A percentile compares a stretch with the other conserved stretches of the same genome.
These are phyloP conservation scores for Talaromyces liani DNA, from an alignment of 495 filamentous ascomycete genomes.

Conservation along the genomic window DNA sequence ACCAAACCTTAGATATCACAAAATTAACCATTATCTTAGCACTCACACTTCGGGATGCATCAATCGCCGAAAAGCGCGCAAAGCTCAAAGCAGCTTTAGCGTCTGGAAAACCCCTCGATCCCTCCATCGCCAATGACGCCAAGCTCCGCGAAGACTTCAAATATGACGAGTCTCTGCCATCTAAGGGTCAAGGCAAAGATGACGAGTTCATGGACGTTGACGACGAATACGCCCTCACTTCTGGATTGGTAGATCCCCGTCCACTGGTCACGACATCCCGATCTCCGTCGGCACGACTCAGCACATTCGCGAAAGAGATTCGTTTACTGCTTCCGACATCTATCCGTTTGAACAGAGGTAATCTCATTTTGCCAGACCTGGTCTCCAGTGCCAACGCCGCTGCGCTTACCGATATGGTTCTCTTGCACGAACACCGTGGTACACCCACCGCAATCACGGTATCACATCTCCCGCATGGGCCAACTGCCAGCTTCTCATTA, in stretches of 20 bases:
- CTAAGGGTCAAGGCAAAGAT: constrained; percentile 32
- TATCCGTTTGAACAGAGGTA: constrained; percentile 88
- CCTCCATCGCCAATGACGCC: constrained; percentile 84
- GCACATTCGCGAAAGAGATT: constrained; percentile 93
- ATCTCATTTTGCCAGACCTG: constrained; percentile 76
- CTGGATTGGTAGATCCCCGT: constrained; percentile 76
- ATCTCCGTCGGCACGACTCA: constrained; percentile 75
- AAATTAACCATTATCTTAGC: constrained; percentile 26
- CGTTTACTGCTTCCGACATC: constrained; percentile 82
- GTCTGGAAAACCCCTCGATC: constrained; percentile 75
- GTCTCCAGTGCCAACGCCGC: constrained; percentile 72
- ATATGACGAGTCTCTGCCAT: constrained; percentile 73
- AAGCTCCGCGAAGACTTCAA: constrained; percentile 80
- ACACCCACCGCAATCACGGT: constrained; percentile 86
- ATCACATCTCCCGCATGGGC: constrained; percentile 87
- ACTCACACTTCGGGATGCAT: constrained; percentile 78
- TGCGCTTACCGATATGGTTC: constrained; percentile 73
- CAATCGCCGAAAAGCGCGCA: constrained; percentile 82
- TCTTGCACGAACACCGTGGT: constrained; percentile 91
- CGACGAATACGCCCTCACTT: constrained; percentile 86
- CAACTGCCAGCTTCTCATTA: constrained; percentile 82
- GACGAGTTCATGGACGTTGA: constrained; percentile 63
- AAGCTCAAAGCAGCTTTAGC: constrained; percentile 82
- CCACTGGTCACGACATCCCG: constrained; percentile 89
- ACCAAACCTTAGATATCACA: not conserved